These are phyloP conservation scores for Silene vulgaris DNA, from an alignment of 179 eudicot species.

Conservation along the genomic window DNA sequence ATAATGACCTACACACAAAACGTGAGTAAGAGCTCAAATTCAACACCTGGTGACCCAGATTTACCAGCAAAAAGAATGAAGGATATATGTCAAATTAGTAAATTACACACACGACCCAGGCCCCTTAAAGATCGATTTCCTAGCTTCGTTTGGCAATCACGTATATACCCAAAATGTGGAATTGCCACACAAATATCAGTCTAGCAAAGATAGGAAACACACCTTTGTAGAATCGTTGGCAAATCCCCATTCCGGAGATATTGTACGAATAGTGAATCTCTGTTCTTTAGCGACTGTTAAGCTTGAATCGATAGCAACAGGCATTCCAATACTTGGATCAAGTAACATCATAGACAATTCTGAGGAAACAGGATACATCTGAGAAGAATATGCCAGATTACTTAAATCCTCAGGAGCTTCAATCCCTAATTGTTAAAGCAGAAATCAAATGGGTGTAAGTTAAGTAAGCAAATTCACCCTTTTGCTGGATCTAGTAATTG, in stretches of 20 bases:
- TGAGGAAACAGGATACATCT: constrained; percentile 24
- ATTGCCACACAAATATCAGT: background rate
- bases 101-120: background rate
- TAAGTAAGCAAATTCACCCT: constrained; percentile 16
- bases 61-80: background rate
- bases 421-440: constrained; percentile 28
- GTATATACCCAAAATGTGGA: constrained; percentile 2
- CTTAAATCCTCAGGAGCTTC: constrained; percentile 35
- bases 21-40: constrained; percentile 3
- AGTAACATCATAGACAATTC: constrained; percentile 34
- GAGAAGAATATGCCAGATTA: constrained; percentile 36
- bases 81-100: background rate
- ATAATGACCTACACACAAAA: constrained; percentile 62
- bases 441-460: constrained; percentile 24
- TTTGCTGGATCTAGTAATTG: background rate
- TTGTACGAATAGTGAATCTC: constrained; percentile 63
- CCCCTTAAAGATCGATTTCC: background rate
- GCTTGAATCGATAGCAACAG: constrained; percentile 46
- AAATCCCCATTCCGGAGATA: constrained; percentile 83
- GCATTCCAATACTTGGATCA: constrained; percentile 46
- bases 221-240: constrained; percentile 64
- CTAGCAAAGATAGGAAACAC: constrained; percentile 15
- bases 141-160: constrained; percentile 1
- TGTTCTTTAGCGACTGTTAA: constrained; percentile 57
- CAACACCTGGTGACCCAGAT: background rate